Evolutionary conservation across 1,139 yeast genomes (phyloP).

Genomic region (Candida albicans): DNA sequence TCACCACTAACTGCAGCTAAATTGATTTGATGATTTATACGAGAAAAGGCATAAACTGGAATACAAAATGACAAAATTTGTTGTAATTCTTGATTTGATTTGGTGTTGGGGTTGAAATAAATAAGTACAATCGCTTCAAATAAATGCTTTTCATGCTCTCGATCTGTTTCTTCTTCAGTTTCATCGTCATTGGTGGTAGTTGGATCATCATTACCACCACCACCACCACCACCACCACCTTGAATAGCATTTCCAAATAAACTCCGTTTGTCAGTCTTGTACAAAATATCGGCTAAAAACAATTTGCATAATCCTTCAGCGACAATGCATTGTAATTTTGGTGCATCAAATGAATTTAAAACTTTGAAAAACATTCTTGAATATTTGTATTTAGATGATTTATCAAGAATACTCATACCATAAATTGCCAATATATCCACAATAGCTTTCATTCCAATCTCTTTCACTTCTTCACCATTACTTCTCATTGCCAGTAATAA

Average conservation of each 20-base stretch:
- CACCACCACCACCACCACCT: slow-evolving; percentile 15
- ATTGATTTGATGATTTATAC: slow-evolving; percentile 67
- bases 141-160: slow-evolving; percentile 41
- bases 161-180: slow-evolving; percentile 25
- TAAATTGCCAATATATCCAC: slow-evolving; percentile 78
- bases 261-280: slow-evolving; percentile 11
- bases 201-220: slow-evolving; percentile 5
- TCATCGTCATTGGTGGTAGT: slow-evolving; percentile 15
- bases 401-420: slow-evolving; percentile 67
- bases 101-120: slow-evolving; percentile 70
- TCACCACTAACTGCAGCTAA: slow-evolving; percentile 68
- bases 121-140: slow-evolving; percentile 71
- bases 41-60: slow-evolving; percentile 88
- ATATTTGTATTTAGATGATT: slow-evolving; percentile 60
- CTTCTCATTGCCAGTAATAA: slow-evolving; percentile 63
- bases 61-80: slow-evolving; percentile 87
- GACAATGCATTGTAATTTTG: slow-evolving; percentile 72
- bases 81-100: slow-evolving; percentile 63
- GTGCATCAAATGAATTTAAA: slow-evolving; percentile 56
- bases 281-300: slow-evolving; percentile 71
- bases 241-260: slow-evolving; percentile 3
- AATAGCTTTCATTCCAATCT: slow-evolving; percentile 65
- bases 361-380: slow-evolving; percentile 71
- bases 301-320: slow-evolving; percentile 89
- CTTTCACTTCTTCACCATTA: slow-evolving; percentile 60